phyloP scores from a whole-genome alignment of 768 basidiomycete species.

The Russula sp. region DNA sequence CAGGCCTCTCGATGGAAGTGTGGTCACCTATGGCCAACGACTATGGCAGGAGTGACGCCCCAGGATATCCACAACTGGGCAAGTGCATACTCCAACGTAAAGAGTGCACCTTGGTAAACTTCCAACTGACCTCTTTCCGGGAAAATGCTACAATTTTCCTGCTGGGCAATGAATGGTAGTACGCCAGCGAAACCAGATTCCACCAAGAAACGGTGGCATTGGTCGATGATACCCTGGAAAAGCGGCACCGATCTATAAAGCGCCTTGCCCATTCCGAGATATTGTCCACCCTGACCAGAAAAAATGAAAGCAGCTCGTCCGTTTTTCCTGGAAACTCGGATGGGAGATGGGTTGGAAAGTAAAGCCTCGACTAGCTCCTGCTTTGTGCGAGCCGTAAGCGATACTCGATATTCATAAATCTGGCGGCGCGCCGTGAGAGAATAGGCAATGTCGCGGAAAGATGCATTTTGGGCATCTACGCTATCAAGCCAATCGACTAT shows the following conservation, averaged over 20 bases:
- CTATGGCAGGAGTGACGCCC: slow-evolving; percentile 54
- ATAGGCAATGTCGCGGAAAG: slow-evolving; percentile 53
- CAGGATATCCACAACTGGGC: slow-evolving; percentile 59
- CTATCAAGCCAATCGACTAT: slow-evolving; percentile 44
- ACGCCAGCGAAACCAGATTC: slow-evolving; percentile 46
- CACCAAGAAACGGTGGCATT: slow-evolving; percentile 47
- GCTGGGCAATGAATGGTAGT: slow-evolving; percentile 29
- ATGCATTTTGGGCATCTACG: slow-evolving; percentile 21
- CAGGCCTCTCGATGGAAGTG: neutral
- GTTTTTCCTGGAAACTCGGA: slow-evolving; percentile 27
- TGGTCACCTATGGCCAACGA: slow-evolving; percentile 65
- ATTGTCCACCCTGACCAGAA: slow-evolving; percentile 68
- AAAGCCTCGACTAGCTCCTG: slow-evolving; percentile 44
- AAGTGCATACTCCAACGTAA: slow-evolving; percentile 58
- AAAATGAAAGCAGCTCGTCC: slow-evolving; percentile 55
- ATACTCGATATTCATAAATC: slow-evolving; percentile 45
- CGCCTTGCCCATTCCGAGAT: slow-evolving; percentile 51
- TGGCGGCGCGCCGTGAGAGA: slow-evolving; percentile 61
- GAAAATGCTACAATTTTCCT: slow-evolving; percentile 24
- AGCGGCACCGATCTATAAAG: slow-evolving; percentile 44
- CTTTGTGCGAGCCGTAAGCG: slow-evolving; percentile 37
- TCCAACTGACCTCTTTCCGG: slow-evolving; percentile 35
- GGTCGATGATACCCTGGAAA: slow-evolving; percentile 48
- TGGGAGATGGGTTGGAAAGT: slow-evolving; percentile 28
- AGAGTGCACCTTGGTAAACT: slow-evolving; percentile 45